phyloP scores from a whole-genome alignment of 192 early-diverging fungal genomes.

The Cladochytrium replicatum region DNA sequence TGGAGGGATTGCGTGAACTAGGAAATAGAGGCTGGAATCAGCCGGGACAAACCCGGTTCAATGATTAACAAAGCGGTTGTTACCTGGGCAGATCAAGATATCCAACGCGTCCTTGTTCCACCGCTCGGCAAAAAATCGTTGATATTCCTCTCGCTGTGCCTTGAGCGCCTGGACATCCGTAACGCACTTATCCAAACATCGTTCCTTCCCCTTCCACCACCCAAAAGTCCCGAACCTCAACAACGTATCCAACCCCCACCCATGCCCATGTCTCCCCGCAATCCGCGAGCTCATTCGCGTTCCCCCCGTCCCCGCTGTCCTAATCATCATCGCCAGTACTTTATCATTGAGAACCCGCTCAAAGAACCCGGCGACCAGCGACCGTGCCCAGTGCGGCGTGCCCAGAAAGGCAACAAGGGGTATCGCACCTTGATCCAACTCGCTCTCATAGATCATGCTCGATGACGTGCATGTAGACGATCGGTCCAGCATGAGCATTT shows the following conservation, averaged over 20 bases:
- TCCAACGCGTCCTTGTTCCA: constrained; percentile 6
- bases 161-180: background rate
- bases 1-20: constrained; percentile 7
- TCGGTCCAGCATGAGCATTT: constrained; percentile 1
- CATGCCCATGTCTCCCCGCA: no score
- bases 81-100: constrained; percentile 4
- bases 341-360: constrained; percentile 6
- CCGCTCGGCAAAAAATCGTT: constrained; percentile 2
- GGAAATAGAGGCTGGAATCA: no score
- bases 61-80: no score
- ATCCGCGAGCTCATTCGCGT: no score
- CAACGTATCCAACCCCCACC: no score
- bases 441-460: no score
- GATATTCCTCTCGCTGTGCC: constrained; percentile 4
- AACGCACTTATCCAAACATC: background rate
- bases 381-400: background rate
- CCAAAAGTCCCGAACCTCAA: no score
- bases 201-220: no score
- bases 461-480: no score
- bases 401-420: no score
- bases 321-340: background rate
- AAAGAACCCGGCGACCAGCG: constrained; percentile 1
- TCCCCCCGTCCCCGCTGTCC: background rate
- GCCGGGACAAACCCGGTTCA: no score
- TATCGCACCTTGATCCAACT: no score